Evolutionary conservation across 306 rosid species (phyloP).

Genomic region (Vachellia pachyceras): DNA sequence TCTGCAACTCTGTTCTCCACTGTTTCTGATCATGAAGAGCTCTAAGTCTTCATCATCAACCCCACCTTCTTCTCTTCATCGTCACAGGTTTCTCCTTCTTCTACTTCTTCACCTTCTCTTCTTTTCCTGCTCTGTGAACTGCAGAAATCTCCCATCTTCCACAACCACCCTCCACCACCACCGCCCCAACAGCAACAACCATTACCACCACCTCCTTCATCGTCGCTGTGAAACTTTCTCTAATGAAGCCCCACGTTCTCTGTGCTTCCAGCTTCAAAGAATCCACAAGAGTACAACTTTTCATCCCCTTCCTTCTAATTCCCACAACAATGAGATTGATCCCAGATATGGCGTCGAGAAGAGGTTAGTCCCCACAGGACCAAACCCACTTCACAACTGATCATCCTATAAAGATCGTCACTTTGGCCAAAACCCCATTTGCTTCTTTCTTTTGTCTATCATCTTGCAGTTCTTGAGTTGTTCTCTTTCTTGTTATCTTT

Average conservation of each 20-base stretch:
- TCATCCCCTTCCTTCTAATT: slow-evolving; percentile 19
- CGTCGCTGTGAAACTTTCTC: slow-evolving; percentile 64
- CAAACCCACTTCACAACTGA: slow-evolving; percentile 98
- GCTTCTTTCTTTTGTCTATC: slow-evolving; percentile 16
- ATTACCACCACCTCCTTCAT: background rate
- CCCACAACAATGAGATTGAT: slow-evolving; percentile 51
- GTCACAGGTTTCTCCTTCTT: slow-evolving; percentile 10
- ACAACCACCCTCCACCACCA: slow-evolving; percentile 29
- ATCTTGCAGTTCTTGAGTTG: slow-evolving; percentile 17
- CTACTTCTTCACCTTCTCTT: slow-evolving; percentile 30
- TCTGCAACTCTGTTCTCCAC: slow-evolving; percentile 32
- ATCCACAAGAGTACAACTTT: slow-evolving; percentile 29
- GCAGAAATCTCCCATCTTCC: background rate
- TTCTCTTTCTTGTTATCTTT: slow-evolving; percentile 35
- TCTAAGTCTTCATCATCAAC: slow-evolving; percentile 58
- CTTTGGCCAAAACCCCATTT: slow-evolving; percentile 19
- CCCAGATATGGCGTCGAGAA: slow-evolving; percentile 83
- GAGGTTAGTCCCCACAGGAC: slow-evolving; percentile 92
- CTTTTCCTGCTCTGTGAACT: slow-evolving; percentile 33
- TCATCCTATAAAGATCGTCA: background rate
- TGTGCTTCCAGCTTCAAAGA: slow-evolving; percentile 65
- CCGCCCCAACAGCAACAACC: background rate
- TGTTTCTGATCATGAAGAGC: slow-evolving; percentile 57
- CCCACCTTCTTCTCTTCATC: background rate
- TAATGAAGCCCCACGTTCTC: slow-evolving; percentile 58